These are phyloP conservation scores for Casuarina glauca DNA, from an alignment of 306 rosid species.

Conservation along the genomic window DNA sequence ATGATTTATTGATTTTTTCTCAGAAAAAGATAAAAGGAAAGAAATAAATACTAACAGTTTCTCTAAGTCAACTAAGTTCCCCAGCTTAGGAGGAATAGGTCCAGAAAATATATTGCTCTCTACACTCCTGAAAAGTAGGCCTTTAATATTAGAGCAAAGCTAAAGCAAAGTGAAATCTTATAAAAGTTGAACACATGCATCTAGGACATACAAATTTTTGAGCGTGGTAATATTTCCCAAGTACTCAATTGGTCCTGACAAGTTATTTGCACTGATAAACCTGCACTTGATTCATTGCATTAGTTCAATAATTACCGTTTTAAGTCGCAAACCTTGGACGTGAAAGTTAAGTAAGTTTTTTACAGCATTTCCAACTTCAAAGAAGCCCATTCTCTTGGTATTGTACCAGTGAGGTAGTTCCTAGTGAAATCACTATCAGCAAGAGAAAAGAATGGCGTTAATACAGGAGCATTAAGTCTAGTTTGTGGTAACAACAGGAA, in stretches of 20 bases:
- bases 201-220: slow-evolving; percentile 5
- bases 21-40: background rate
- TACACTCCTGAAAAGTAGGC: slow-evolving; percentile 15
- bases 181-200: background rate
- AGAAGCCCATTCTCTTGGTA: slow-evolving; percentile 36
- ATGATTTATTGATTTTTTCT: background rate
- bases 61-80: slow-evolving; percentile 18
- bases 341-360: background rate
- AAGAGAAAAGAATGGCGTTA: background rate
- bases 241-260: slow-evolving; percentile 28
- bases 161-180: background rate
- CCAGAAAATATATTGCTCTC: slow-evolving; percentile 23
- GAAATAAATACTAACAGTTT: slow-evolving; percentile 18
- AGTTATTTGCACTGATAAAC: slow-evolving; percentile 21
- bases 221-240: slow-evolving; percentile 29
- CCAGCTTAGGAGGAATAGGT: slow-evolving; percentile 9
- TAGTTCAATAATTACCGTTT: background rate
- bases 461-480: background rate
- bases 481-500: background rate
- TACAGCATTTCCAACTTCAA: slow-evolving; percentile 31
- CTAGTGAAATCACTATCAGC: slow-evolving; percentile 16
- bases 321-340: background rate
- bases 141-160: background rate
- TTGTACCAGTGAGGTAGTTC: slow-evolving; percentile 34
- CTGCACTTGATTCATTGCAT: slow-evolving; percentile 8